A percentile compares a stretch with the other conserved stretches of the same genome.
Conservation (phyloP, 2,329 filamentous ascomycete species). For the Claviceps citrina region DNA sequence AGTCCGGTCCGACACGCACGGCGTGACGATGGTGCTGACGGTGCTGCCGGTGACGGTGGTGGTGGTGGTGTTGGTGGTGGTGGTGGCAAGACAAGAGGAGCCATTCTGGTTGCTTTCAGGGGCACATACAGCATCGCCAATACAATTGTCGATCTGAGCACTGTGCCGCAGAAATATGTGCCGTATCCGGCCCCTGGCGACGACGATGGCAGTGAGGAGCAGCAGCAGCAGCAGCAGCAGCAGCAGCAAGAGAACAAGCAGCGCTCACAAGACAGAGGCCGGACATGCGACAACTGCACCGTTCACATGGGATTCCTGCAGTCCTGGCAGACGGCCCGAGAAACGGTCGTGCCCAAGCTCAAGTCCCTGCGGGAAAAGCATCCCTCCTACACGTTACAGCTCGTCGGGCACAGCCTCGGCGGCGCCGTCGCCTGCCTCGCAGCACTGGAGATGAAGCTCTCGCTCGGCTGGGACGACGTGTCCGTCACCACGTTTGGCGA, state of each 20-base stretch:
- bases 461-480: constrained; percentile 59
- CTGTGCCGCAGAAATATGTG: constrained; percentile 75
- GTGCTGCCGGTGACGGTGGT: too few relatives aligned
- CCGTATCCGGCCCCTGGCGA: constrained; percentile 56
- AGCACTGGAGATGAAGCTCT: constrained; percentile 58
- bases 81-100: constrained; percentile 11
- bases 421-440: constrained; percentile 84
- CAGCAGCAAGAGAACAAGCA: not conserved
- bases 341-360: constrained; percentile 52
- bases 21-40: constrained; percentile 1
- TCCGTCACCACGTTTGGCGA: constrained; percentile 85
- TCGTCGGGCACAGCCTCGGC: constrained; percentile 84
- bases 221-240: constrained; percentile 3
- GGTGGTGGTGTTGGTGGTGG: not conserved
- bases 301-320: constrained; percentile 82
- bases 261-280: constrained; percentile 12
- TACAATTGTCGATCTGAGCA: constrained; percentile 78
- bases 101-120: constrained; percentile 74
- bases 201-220: constrained; percentile 16
- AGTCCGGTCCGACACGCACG: constrained; percentile 6
- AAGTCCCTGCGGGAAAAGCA: constrained; percentile 41
- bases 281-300: constrained; percentile 68
- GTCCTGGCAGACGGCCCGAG: constrained; percentile 66
- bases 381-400: constrained; percentile 55
- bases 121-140: constrained; percentile 91